These are phyloP conservation scores for Fusarium acutatum DNA, from an alignment of 2,329 filamentous ascomycete genomes.

Conservation along the genomic window DNA sequence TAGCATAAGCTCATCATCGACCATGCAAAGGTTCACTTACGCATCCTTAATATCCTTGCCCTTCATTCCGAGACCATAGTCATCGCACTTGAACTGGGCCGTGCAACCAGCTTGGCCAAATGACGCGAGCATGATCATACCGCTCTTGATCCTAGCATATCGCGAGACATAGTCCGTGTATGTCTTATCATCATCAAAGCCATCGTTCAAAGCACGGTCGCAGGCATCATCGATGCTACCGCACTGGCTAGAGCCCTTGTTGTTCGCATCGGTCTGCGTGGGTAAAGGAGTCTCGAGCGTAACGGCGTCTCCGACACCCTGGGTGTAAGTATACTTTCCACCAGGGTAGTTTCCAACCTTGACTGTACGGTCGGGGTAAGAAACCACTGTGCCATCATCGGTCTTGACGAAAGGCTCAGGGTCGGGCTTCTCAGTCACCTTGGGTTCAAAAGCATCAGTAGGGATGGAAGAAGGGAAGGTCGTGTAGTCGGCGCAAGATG, in stretches of 20 bases:
- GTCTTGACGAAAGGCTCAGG: conserved; percentile 4
- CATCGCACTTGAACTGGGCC: conserved; percentile 17
- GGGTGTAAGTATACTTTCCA: conserved; percentile 2
- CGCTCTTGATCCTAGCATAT: conserved; percentile 5
- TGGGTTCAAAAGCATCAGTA: neutral
- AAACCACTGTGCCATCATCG: conserved; percentile 1
- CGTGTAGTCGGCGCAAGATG: neutral
- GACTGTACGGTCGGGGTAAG: conserved; percentile 8
- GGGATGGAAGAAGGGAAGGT: conserved; percentile 12
- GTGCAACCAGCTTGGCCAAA: conserved; percentile 27
- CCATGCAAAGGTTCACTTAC: neutral
- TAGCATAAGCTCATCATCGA: neutral
- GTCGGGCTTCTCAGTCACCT: neutral
- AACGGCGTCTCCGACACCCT: neutral
- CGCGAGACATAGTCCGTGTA: conserved; percentile 19
- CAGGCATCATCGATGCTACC: conserved; percentile 26
- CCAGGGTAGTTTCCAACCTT: neutral
- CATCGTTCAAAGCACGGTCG: conserved; percentile 3
- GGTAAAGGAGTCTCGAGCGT: neutral
- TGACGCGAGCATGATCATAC: neutral
- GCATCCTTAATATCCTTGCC: conserved; percentile 28
- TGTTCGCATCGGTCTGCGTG: conserved; percentile 11
- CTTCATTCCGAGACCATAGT: conserved; percentile 28
- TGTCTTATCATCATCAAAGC: conserved; percentile 11
- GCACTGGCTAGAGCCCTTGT: conserved; percentile 28